These are phyloP conservation scores for Comarum palustre DNA, from an alignment of 306 rosid genomes.

Conservation along the genomic window DNA sequence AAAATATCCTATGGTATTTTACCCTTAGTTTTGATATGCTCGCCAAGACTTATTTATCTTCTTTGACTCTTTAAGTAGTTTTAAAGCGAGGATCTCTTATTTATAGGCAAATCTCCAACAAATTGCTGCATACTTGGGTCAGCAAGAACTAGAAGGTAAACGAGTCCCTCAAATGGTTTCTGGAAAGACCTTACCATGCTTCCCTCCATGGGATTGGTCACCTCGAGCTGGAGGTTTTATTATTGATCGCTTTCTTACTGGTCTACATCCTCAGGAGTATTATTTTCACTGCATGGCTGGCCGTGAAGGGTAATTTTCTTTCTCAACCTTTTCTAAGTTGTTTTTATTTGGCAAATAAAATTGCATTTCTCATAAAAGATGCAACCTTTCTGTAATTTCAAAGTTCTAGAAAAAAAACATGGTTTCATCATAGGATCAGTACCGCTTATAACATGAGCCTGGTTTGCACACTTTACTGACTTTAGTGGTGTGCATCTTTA, in stretches of 20 bases:
- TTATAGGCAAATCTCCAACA: slow-evolving; percentile 93
- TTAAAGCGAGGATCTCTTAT: slow-evolving; percentile 15
- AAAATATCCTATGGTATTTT: background rate
- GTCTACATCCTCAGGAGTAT: slow-evolving; percentile 89
- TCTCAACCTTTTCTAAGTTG: slow-evolving; percentile 13
- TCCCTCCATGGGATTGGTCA: slow-evolving; percentile 95
- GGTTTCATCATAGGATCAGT: too few relatives aligned
- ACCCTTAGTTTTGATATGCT: background rate
- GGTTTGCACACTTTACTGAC: too few relatives aligned
- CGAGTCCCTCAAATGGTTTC: slow-evolving; percentile 98
- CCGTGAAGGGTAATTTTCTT: slow-evolving; percentile 81
- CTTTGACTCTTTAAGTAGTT: background rate
- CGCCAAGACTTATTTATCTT: background rate
- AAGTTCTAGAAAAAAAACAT: too few relatives aligned
- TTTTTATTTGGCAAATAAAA: too few relatives aligned
- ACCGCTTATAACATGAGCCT: too few relatives aligned
- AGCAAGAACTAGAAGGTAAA: slow-evolving; percentile 92
- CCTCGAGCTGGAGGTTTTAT: slow-evolving; percentile 91
- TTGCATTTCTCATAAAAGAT: too few relatives aligned
- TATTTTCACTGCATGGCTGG: slow-evolving; percentile 99
- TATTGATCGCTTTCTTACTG: slow-evolving; percentile 91
- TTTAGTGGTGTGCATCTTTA: too few relatives aligned
- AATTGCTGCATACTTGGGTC: slow-evolving; percentile 91
- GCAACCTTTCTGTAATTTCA: too few relatives aligned
- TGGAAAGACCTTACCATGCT: slow-evolving; percentile 91